These are phyloP conservation scores for Pelargonium cotyledonis DNA, from an alignment of 441 rosid genomes.

Conservation along the genomic window DNA sequence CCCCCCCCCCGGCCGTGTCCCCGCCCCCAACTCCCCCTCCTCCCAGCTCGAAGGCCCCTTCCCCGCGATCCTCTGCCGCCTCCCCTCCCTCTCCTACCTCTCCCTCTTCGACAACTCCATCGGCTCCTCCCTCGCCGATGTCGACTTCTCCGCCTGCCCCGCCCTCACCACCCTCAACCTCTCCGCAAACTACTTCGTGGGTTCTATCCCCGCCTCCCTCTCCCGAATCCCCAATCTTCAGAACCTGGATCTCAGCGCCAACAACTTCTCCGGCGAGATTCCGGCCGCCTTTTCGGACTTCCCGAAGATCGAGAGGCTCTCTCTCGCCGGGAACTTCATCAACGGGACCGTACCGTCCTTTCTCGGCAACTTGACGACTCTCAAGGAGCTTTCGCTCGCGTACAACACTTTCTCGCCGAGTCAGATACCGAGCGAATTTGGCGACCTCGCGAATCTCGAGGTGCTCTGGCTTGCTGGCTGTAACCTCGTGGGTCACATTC, in stretches of 20 bases:
- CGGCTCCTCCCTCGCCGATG: constrained; percentile 49
- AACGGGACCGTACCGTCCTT: constrained; percentile 60
- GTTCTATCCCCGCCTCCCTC: constrained; percentile 51
- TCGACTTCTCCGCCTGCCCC: constrained; percentile 47
- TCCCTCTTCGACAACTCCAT: constrained; percentile 56
- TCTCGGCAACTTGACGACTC: constrained; percentile 54
- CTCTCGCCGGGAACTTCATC: constrained; percentile 65
- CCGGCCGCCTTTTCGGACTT: constrained; percentile 61
- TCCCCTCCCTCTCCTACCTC: constrained; percentile 44
- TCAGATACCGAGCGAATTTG: constrained; percentile 77
- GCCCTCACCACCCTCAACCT: constrained; percentile 63
- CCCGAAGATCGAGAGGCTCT: constrained; percentile 61
- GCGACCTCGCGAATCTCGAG: constrained; percentile 66
- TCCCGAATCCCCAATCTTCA: constrained; percentile 45
- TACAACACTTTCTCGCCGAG: constrained; percentile 75
- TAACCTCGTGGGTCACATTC: constrained; percentile 56
- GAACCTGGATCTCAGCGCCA: constrained; percentile 60
- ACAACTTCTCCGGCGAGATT: constrained; percentile 81
- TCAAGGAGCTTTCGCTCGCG: constrained; percentile 62
- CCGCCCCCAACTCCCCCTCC: constrained; percentile 52
- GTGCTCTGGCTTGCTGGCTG: constrained; percentile 49
- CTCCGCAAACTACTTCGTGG: constrained; percentile 63
- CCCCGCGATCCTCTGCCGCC: constrained; percentile 63
- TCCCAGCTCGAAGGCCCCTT: constrained; percentile 61
- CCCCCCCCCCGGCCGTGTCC: constrained; percentile 49